A percentile compares a stretch with the other conserved stretches of the same genome.
Evolutionary conservation across 2,329 filamentous ascomycete genomes (phyloP).

Genomic region (Calonectria hongkongensis): DNA sequence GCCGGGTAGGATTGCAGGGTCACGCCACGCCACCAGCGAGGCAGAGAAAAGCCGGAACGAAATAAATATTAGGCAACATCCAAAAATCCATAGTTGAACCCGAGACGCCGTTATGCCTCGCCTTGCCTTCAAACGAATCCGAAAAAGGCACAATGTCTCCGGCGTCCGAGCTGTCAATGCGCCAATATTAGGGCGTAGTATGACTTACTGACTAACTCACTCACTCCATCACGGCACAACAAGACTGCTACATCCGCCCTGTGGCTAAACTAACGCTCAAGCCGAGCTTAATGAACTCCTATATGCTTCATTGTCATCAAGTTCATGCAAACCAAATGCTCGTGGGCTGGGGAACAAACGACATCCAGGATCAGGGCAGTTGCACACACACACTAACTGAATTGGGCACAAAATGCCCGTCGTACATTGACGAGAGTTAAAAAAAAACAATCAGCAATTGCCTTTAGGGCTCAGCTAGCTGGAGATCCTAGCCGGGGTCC

Average conservation of each 20-base stretch:
- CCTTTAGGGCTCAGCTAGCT: constrained; percentile 1
- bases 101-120: neutral
- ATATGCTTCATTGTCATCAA: neutral
- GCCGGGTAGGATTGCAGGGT: neutral
- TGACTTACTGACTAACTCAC: neutral
- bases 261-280: neutral
- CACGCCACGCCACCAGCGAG: neutral
- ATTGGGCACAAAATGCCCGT: constrained; percentile 4
- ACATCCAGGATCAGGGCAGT: neutral
- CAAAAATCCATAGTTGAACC: constrained; percentile 6
- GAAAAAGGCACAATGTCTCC: constrained; percentile 20
- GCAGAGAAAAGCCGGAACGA: neutral
- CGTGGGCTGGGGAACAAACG: neutral
- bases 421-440: neutral
- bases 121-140: neutral
- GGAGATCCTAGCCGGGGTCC: neutral
- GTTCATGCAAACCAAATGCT: neutral
- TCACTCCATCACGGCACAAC: no score
- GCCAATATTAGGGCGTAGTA: neutral
- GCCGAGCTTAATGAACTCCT: neutral
- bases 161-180: neutral
- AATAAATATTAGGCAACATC: constrained; percentile 12
- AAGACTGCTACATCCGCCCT: no score
- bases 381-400: neutral
- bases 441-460: neutral